Evolutionary conservation across 2,329 filamentous ascomycete genomes (phyloP), one percentile per base, ranked within the genome.

Genomic region (Xylariales sp.): DNA sequence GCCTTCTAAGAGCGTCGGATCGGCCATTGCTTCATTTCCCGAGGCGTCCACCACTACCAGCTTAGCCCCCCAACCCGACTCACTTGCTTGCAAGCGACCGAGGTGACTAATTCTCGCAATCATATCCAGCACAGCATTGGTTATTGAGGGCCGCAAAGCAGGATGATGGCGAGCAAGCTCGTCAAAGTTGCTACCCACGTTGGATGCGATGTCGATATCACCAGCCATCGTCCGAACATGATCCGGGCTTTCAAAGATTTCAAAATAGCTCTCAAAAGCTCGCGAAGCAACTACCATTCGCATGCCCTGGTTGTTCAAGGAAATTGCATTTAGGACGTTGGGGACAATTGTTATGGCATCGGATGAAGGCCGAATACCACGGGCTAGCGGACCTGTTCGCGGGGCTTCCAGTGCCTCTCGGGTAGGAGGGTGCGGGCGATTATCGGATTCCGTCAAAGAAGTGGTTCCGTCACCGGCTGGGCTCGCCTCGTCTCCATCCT

Each of bases 81-180:
- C 72, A 52, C 73, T 74, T 3, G 88, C 83, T 56, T 88, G 85
- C 29, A 73, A 70, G 35, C 78, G 77, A 47, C 85, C 88, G 17
- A 96, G 67, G 46, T 85, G 74, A 28, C 81, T 78, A 24, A 98
- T 84, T 37, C 88, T 80, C 23, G 83, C 83, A 43, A 95, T 79
- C 88, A 97, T 95, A 45, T 89, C 82, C 42, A 94, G 76, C 13
- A 95, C 81, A n/a, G 88, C 84, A 46, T 85, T 83, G 45, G 91
- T 80, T 42, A 98, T 93, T 4, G 83, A 76, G 8, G 76, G 75
- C 48, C 90, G 87, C 30, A 99, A 67, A 16, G 79, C 74, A 1
- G 94, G 93, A 53, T 99, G 93, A 56, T 99, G 93, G 28, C 93
- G 82, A 37, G 91, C 85, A 42, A 99, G 74, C 61, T 99, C 93